Conservation (phyloP, 2,329 filamentous ascomycete genomes). For the Microcyclospora pomicola region DNA sequence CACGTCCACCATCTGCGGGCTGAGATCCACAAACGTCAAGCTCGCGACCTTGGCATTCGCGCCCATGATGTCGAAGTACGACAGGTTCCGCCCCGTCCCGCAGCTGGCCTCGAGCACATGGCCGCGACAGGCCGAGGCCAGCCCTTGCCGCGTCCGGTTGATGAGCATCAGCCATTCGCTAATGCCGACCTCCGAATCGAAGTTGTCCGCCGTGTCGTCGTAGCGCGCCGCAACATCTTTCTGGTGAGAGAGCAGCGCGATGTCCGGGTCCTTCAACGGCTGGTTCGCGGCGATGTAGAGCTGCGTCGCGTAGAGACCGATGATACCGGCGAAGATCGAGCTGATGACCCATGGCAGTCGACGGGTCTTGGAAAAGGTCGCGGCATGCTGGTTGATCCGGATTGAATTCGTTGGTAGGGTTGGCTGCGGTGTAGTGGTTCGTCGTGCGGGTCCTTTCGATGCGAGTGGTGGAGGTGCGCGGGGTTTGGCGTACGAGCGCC, state of each 20-base stretch:
- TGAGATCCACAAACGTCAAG: slow-evolving; percentile 35
- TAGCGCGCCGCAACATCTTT: slow-evolving; percentile 33
- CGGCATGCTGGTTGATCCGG: no score
- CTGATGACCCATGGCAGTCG: slow-evolving; percentile 9
- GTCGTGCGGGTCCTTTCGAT: no score
- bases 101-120: slow-evolving; percentile 37
- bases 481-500: no score
- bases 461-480: no score
- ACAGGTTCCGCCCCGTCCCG: slow-evolving; percentile 35
- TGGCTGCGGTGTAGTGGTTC: no score
- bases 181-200: slow-evolving; percentile 34
- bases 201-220: slow-evolving; percentile 30
- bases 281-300: slow-evolving; percentile 22
- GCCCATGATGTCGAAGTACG: slow-evolving; percentile 27
- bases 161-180: slow-evolving; percentile 31
- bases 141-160: slow-evolving; percentile 25
- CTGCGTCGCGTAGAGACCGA: slow-evolving; percentile 28
- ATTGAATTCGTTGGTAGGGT: no score
- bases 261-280: slow-evolving; percentile 11
- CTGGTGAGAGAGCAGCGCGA: slow-evolving; percentile 15
- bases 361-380: no score
- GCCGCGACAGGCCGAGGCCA: slow-evolving; percentile 28
- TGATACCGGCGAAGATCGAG: slow-evolving; percentile 23
- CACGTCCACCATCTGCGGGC: slow-evolving; percentile 34
- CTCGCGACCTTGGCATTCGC: slow-evolving; percentile 22